Evolutionary conservation across 441 rosid species (phyloP).

Genomic region (California macrophylla): DNA sequence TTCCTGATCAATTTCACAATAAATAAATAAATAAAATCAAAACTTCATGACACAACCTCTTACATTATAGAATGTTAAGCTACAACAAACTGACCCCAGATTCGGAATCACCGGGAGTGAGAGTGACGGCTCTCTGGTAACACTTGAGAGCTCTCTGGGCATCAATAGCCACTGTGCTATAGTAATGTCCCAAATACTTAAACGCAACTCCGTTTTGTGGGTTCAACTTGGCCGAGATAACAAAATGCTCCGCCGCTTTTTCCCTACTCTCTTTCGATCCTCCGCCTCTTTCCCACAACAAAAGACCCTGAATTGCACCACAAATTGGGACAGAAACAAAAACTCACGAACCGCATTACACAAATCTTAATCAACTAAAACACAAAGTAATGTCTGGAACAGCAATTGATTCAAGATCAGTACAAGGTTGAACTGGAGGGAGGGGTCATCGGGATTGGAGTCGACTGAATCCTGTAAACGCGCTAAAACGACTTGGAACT

Average conservation of each 20-base stretch:
- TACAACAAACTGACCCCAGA: constrained; percentile 33
- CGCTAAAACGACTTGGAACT: constrained; percentile 18
- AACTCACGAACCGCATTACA: neutral
- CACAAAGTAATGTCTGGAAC: neutral
- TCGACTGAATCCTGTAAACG: constrained; percentile 43
- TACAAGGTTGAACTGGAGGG: constrained; percentile 58
- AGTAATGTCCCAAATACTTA: constrained; percentile 71
- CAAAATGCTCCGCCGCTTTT: constrained; percentile 68
- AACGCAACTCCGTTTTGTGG: constrained; percentile 60
- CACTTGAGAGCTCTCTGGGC: constrained; percentile 73
- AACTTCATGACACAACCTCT: neutral
- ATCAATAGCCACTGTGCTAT: constrained; percentile 34
- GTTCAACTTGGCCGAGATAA: constrained; percentile 54
- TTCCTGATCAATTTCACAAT: constrained; percentile 31
- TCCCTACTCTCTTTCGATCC: constrained; percentile 29
- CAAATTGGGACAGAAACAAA: neutral
- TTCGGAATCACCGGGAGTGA: constrained; percentile 54
- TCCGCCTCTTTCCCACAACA: constrained; percentile 49
- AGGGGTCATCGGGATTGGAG: constrained; percentile 57
- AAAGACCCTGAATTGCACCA: constrained; percentile 42
- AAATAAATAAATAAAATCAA: neutral
- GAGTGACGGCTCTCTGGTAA: constrained; percentile 66
- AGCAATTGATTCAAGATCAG: neutral
- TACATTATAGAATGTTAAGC: neutral
- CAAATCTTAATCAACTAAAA: neutral